A percentile compares a stretch with the other conserved stretches of the same genome.
These are phyloP conservation scores for Knoxdaviesia capensis DNA, from an alignment of 2,329 filamentous ascomycete genomes.

Conservation along the genomic window DNA sequence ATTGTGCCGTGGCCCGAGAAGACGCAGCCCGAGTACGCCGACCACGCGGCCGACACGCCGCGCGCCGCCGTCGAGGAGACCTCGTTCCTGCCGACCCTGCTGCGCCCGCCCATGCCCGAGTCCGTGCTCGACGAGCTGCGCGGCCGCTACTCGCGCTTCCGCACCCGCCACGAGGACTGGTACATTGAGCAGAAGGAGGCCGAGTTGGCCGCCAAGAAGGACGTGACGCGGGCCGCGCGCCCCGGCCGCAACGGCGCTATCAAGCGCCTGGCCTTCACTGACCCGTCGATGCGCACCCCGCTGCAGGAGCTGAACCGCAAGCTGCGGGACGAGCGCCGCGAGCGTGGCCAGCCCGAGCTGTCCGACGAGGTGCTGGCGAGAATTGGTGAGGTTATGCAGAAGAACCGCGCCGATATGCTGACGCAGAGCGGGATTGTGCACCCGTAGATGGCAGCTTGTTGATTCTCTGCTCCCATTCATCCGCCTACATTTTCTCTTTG, in stretches of 20 bases:
- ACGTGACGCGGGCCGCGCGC: slow-evolving; percentile 13
- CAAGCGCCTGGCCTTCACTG: slow-evolving; percentile 3
- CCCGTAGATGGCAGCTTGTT: too few species aligned
- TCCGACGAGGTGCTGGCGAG: slow-evolving; percentile 38
- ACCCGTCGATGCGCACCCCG: slow-evolving; percentile 29
- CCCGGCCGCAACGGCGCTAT: slow-evolving; percentile 9
- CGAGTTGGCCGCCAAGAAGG: slow-evolving; percentile 29
- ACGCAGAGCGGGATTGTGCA: too few species aligned
- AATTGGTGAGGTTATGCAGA: slow-evolving; percentile 40
- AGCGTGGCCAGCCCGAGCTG: slow-evolving; percentile 33
- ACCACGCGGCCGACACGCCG: slow-evolving; percentile 48
- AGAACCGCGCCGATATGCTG: slow-evolving; percentile 20
- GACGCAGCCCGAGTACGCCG: slow-evolving; percentile 26
- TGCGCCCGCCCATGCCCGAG: slow-evolving; percentile 58
- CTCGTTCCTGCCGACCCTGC: slow-evolving; percentile 61
- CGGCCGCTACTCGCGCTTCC: slow-evolving; percentile 63
- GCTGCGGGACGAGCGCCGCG: slow-evolving; percentile 28
- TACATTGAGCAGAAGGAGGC: slow-evolving; percentile 45
- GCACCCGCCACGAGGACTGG: slow-evolving; percentile 58
- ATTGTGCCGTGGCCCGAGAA: slow-evolving; percentile 63
- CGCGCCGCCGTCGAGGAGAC: slow-evolving; percentile 54
- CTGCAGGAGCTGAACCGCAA: slow-evolving; percentile 37
- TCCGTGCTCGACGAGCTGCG: slow-evolving; percentile 71
- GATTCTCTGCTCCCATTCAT: too few species aligned
- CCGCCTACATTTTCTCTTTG: too few species aligned